A percentile compares a stretch with the other conserved stretches of the same genome.
These are phyloP conservation scores for Pichia heedii DNA, from an alignment of 805 yeast genomes.

Conservation along the genomic window DNA sequence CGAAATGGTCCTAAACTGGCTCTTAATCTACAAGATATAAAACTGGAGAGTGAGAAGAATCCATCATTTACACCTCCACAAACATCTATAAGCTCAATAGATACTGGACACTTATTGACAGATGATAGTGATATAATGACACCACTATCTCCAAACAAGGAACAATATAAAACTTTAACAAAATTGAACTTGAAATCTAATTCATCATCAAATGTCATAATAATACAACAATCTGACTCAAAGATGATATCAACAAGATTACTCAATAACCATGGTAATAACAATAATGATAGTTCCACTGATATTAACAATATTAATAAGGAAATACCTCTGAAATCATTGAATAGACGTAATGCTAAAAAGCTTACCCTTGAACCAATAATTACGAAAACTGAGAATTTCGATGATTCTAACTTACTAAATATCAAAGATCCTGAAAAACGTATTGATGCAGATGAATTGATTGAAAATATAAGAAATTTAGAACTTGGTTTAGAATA, in stretches of 20 bases:
- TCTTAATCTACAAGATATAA: background rate
- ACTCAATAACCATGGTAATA: background rate
- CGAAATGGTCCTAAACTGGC: background rate
- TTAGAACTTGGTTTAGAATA: conserved; percentile 47
- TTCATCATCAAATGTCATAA: conserved; percentile 1
- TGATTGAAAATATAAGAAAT: conserved; percentile 37
- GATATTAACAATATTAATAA: background rate
- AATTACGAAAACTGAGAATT: background rate
- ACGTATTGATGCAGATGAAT: conserved; percentile 26
- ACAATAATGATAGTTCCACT: background rate
- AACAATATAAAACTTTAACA: too few relatives aligned
- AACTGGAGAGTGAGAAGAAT: background rate
- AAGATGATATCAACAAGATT: conserved; percentile 11
- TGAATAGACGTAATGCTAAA: conserved; percentile 53
- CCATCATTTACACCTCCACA: conserved; percentile 4
- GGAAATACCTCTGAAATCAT: conserved; percentile 26
- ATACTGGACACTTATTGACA: conserved; percentile 1
- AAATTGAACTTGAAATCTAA: too few relatives aligned
- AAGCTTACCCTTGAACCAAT: conserved; percentile 35
- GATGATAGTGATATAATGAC: background rate
- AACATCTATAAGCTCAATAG: conserved; percentile 8
- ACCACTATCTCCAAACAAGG: background rate
- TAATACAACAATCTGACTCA: conserved; percentile 7
- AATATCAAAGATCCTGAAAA: conserved; percentile 22
- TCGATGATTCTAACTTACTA: background rate